Conservation (phyloP, 2,329 filamentous ascomycete genomes). For the Cercospora berteroae region DNA sequence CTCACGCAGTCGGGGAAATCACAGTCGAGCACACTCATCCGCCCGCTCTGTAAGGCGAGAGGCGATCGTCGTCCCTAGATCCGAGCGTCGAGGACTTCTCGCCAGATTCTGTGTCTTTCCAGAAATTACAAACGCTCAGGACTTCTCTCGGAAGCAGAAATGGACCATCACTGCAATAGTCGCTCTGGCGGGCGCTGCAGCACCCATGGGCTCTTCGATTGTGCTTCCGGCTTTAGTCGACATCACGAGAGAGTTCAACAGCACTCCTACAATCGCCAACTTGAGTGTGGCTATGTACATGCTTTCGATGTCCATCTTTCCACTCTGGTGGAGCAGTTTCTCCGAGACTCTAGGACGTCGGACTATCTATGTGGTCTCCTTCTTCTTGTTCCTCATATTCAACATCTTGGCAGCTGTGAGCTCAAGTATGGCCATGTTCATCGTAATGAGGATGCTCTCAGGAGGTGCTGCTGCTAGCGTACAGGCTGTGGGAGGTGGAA, state of each 20-base stretch:
- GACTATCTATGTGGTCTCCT: constrained; percentile 75
- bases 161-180: constrained; percentile 81
- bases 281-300: constrained; percentile 77
- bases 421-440: constrained; percentile 69
- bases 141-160: constrained; percentile 72
- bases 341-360: constrained; percentile 69
- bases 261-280: constrained; percentile 67
- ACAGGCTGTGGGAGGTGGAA: constrained; percentile 79
- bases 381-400: constrained; percentile 69
- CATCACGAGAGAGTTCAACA: constrained; percentile 61
- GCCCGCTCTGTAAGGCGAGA: constrained; percentile 28
- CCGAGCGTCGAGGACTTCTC: constrained; percentile 68
- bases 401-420: constrained; percentile 67
- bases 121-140: constrained; percentile 72
- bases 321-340: constrained; percentile 83
- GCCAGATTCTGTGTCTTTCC: constrained; percentile 69
- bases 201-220: constrained; percentile 80
- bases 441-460: constrained; percentile 69
- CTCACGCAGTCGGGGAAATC: constrained; percentile 24
- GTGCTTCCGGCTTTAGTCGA: constrained; percentile 71
- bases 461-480: constrained; percentile 78
- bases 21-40: constrained; percentile 32
- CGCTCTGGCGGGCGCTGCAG: constrained; percentile 71
- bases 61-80: constrained; percentile 49
- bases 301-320: constrained; percentile 76